Percentiles rank a stretch among this genome's conserved stretches.
These are phyloP conservation scores for Striga asiatica DNA, from an alignment of 257 asterid genomes.

Conservation along the genomic window DNA sequence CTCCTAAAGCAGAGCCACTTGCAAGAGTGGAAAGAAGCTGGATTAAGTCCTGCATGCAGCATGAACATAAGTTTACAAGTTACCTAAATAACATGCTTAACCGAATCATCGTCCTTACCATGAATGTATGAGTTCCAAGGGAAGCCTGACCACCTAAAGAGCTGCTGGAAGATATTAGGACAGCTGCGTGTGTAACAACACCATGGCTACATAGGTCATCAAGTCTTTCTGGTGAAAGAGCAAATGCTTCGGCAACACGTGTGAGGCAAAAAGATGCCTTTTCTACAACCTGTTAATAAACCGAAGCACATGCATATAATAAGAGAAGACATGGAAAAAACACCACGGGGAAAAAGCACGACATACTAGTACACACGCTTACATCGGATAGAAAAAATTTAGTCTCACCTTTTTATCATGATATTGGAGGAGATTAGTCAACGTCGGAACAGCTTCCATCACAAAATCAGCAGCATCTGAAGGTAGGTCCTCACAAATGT, in stretches of 20 bases:
- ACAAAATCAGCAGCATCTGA: constrained; percentile 88
- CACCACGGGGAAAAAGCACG: neutral
- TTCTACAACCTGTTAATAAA: constrained; percentile 54
- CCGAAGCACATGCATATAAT: neutral
- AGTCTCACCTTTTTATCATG: constrained; percentile 62
- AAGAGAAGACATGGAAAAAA: too few species aligned
- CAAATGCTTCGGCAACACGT: constrained; percentile 78
- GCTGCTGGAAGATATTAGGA: constrained; percentile 59
- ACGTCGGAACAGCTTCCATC: constrained; percentile 81
- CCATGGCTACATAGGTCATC: constrained; percentile 81
- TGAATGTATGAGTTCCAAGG: constrained; percentile 66
- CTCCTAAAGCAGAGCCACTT: constrained; percentile 65
- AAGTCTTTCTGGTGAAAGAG: constrained; percentile 64
- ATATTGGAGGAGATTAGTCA: constrained; percentile 81
- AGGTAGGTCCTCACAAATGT: constrained; percentile 78
- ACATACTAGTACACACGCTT: neutral
- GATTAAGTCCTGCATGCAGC: constrained; percentile 59
- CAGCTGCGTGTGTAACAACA: constrained; percentile 66
- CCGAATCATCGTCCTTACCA: constrained; percentile 28
- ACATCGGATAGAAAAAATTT: neutral
- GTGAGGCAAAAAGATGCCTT: constrained; percentile 80
- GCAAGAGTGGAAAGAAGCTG: constrained; percentile 71
- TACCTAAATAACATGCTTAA: constrained; percentile 5
- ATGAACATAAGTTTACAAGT: constrained; percentile 14
- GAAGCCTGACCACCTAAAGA: constrained; percentile 79